phyloP scores from a whole-genome alignment of 73 alveolate species.

The Paramecium primaurelia region DNA sequence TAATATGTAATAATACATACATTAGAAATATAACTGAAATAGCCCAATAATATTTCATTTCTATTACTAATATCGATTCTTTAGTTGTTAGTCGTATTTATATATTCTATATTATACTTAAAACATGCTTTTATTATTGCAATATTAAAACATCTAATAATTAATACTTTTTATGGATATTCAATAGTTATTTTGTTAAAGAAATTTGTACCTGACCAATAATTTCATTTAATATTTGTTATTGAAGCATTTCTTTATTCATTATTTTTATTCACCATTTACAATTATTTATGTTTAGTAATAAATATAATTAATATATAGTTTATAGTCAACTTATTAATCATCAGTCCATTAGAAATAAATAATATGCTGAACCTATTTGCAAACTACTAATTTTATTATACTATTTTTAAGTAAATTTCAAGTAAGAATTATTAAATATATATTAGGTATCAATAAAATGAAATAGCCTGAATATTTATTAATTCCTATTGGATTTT shows the following conservation, averaged over 20 bases:
- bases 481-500: background rate
- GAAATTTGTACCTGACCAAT: background rate
- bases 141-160: background rate
- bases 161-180: background rate
- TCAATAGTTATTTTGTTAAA: background rate
- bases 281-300: background rate
- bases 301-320: background rate
- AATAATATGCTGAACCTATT: background rate
- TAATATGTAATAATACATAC: slow-evolving; percentile 7
- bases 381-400: background rate
- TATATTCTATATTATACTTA: background rate
- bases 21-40: background rate
- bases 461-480: background rate
- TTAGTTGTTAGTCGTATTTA: background rate
- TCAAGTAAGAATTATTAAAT: background rate
- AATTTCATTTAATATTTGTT: background rate
- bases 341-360: background rate
- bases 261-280: background rate
- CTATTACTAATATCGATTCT: background rate
- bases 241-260: background rate
- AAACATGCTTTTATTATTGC: background rate
- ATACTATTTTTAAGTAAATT: background rate
- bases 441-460: background rate
- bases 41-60: background rate
- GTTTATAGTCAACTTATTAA: background rate